A percentile compares a stretch with the other conserved stretches of the same genome.
phyloP scores from a whole-genome alignment of 2,329 filamentous ascomycete genomes.

The Capronia coronata region DNA sequence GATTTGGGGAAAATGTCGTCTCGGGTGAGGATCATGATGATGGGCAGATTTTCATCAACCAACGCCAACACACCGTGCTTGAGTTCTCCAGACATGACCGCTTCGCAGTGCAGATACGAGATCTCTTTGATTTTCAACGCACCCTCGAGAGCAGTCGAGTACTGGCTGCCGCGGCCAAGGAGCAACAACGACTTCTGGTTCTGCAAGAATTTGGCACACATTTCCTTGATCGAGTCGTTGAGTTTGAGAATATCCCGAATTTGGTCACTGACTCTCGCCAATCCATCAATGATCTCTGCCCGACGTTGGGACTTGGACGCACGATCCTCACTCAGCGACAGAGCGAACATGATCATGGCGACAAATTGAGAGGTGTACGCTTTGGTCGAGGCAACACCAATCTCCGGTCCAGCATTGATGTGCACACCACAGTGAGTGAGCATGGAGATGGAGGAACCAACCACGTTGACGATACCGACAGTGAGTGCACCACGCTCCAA shows the following conservation, averaged over 20 bases:
- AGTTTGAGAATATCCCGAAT: constrained; percentile 88
- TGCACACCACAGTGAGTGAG: constrained; percentile 99
- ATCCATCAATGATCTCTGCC: constrained; percentile 92
- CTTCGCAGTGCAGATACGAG: constrained; percentile 98
- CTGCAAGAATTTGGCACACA: constrained; percentile 89
- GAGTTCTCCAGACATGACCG: constrained; percentile 98
- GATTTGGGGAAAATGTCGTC: constrained; percentile 97
- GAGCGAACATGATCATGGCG: constrained; percentile 99
- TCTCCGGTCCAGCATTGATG: constrained; percentile 97
- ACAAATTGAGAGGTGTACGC: constrained; percentile 99
- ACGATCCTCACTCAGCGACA: constrained; percentile 92
- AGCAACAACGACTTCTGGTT: constrained; percentile 94
- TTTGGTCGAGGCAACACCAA: constrained; percentile 98
- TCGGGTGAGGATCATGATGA: constrained; percentile 98
- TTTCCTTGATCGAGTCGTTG: constrained; percentile 86
- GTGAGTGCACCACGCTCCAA: constrained; percentile 94
- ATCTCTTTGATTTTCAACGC: constrained; percentile 99
- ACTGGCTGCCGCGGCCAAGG: constrained; percentile 90
- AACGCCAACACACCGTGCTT: constrained; percentile 98
- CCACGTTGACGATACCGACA: constrained; percentile 96
- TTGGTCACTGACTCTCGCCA: constrained; percentile 78
- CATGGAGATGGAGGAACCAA: constrained; percentile 96
- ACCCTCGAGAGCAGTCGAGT: constrained; percentile 91
- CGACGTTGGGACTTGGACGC: constrained; percentile 88
- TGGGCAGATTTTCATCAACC: constrained; percentile 96